Evolutionary conservation across 2,329 filamentous ascomycete genomes (phyloP).

Genomic region (Rhynchosporium agropyri): DNA sequence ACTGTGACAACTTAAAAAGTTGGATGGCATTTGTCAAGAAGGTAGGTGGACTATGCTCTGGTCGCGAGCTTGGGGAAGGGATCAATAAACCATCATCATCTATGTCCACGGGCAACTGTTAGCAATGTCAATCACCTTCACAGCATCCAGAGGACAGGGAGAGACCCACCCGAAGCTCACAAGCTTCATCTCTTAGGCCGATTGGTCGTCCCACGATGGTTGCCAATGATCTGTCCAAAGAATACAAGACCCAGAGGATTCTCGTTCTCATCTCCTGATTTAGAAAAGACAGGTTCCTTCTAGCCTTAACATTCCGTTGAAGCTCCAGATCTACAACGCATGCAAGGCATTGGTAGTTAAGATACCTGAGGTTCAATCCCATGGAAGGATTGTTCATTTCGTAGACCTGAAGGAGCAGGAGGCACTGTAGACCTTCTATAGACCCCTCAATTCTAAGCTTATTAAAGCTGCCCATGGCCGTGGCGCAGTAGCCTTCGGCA

Average conservation of each 20-base stretch:
- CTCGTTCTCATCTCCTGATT: slow-evolving; percentile 58
- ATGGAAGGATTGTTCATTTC: slow-evolving; percentile 54
- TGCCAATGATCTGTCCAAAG: slow-evolving; percentile 53
- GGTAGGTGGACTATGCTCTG: slow-evolving; percentile 1
- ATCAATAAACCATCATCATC: slow-evolving; percentile 25
- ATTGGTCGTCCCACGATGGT: slow-evolving; percentile 61
- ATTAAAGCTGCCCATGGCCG: slow-evolving; percentile 52
- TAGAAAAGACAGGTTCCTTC: slow-evolving; percentile 48
- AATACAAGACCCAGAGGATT: slow-evolving; percentile 58
- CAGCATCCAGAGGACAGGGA: no score
- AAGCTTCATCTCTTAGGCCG: slow-evolving; percentile 57
- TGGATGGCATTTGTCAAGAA: slow-evolving; percentile 44
- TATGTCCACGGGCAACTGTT: slow-evolving; percentile 33
- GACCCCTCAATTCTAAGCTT: slow-evolving; percentile 52
- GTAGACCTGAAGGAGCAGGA: slow-evolving; percentile 52
- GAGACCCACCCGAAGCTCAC: slow-evolving; percentile 51
- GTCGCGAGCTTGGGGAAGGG: neutral
- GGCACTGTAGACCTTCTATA: slow-evolving; percentile 52
- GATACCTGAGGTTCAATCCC: slow-evolving; percentile 55
- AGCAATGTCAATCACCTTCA: neutral
- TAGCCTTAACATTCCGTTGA: slow-evolving; percentile 51
- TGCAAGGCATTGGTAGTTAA: slow-evolving; percentile 58
- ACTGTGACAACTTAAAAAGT: slow-evolving; percentile 50
- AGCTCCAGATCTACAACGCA: slow-evolving; percentile 54
- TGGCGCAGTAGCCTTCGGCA: slow-evolving; percentile 52